A percentile compares a stretch with the other conserved stretches of the same genome.
Conservation (phyloP, 768 basidiomycete genomes). For the Amanita muscaria region DNA sequence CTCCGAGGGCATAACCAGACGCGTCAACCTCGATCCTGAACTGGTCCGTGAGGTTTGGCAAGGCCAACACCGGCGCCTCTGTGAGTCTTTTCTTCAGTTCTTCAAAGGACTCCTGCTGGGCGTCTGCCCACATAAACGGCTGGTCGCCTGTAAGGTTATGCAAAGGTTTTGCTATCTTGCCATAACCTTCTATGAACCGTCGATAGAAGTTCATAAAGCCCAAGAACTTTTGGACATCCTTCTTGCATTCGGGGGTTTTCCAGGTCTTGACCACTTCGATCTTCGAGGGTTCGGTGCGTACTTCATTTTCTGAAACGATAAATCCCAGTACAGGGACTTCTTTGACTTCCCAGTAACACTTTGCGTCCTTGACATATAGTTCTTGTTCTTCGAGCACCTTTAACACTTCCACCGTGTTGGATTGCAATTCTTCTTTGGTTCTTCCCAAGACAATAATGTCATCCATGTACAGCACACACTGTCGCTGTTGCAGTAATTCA, state of each 20-base stretch:
- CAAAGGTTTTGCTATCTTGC: slow-evolving; percentile 16
- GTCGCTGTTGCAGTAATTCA: slow-evolving; percentile 18
- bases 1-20: too few relatives aligned
- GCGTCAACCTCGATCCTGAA: too few relatives aligned
- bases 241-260: slow-evolving; percentile 14
- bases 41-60: too few relatives aligned
- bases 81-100: too few relatives aligned
- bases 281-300: not conserved
- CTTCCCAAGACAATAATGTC: not conserved
- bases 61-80: too few relatives aligned
- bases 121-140: not conserved
- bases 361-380: not conserved
- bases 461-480: too few relatives aligned
- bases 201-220: slow-evolving; percentile 28
- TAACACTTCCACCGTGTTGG: not conserved
- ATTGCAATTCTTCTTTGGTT: not conserved
- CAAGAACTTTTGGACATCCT: slow-evolving; percentile 25
- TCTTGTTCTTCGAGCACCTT: not conserved
- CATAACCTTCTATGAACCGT: slow-evolving; percentile 20
- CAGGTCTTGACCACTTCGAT: too few relatives aligned
- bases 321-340: not conserved
- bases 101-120: not conserved
- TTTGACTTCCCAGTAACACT: not conserved
- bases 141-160: slow-evolving; percentile 19
- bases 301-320: not conserved